These are phyloP conservation scores for Scedosporium dehoogii DNA, from an alignment of 2,329 filamentous ascomycete species.

Conservation along the genomic window DNA sequence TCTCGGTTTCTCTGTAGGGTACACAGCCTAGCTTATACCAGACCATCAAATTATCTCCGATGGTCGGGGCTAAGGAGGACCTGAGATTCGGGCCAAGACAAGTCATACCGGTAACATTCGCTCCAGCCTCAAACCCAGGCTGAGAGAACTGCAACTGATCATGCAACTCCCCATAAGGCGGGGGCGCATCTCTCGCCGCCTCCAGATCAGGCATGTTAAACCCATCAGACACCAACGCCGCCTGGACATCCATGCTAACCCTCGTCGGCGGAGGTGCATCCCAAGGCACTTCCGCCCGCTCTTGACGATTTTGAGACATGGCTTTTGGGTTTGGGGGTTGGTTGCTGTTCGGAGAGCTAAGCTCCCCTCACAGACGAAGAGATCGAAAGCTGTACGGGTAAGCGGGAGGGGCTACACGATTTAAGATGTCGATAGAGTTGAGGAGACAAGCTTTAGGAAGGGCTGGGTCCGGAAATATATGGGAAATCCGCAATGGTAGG, in stretches of 20 bases:
- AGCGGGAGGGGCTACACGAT: not conserved
- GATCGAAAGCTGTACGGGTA: not conserved
- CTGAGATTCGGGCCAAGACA: not conserved
- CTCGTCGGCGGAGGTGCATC: slow-evolving; percentile 6
- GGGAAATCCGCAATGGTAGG: too few species aligned
- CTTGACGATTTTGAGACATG: not conserved
- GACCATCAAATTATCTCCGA: not conserved
- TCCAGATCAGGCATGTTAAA: slow-evolving; percentile 31
- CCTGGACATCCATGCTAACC: slow-evolving; percentile 16
- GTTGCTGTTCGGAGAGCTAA: not conserved
- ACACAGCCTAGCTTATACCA: not conserved
- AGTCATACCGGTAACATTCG: slow-evolving; percentile 41
- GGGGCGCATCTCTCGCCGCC: slow-evolving; percentile 33
- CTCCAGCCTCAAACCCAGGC: slow-evolving; percentile 52
- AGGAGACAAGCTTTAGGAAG: too few species aligned
- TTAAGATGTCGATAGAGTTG: too few species aligned
- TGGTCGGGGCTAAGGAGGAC: not conserved
- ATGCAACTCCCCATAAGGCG: slow-evolving; percentile 48
- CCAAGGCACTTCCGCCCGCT: not conserved
- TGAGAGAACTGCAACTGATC: slow-evolving; percentile 50
- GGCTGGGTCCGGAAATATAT: too few species aligned
- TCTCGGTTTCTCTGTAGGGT: too few species aligned
- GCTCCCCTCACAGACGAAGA: too few species aligned
- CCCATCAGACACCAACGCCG: slow-evolving; percentile 26
- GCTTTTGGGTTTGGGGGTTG: not conserved